Evolutionary conservation across 1,284 basidiomycete genomes (phyloP).

Genomic region (Lentinula novae-zelandiae): DNA sequence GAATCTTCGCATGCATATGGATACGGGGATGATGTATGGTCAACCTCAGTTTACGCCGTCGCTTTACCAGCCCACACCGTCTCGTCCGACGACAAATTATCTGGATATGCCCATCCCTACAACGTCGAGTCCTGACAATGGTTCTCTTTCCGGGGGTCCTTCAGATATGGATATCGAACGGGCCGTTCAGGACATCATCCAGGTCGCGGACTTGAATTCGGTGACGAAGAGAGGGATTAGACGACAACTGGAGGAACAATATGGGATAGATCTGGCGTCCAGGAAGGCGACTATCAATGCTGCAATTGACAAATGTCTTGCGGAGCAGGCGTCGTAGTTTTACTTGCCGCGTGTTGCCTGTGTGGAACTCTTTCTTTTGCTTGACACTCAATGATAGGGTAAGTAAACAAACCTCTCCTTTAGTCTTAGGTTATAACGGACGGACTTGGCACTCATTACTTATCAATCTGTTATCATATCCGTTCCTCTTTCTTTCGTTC

Average conservation of each 20-base stretch:
- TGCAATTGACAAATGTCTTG: slow-evolving; percentile 53
- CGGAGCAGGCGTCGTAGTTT: slow-evolving; percentile 11
- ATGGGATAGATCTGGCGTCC: slow-evolving; percentile 65
- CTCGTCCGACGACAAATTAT: slow-evolving; percentile 70
- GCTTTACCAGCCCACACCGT: slow-evolving; percentile 58
- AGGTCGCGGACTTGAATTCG: slow-evolving; percentile 77
- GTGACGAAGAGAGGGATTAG: slow-evolving; percentile 90
- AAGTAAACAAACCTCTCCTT: not conserved
- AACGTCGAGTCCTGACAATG: slow-evolving; percentile 51
- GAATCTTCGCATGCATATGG: slow-evolving; percentile 24
- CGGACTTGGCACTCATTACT: not conserved
- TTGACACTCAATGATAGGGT: not conserved
- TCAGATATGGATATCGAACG: slow-evolving; percentile 70
- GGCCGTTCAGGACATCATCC: slow-evolving; percentile 69
- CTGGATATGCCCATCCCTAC: slow-evolving; percentile 63
- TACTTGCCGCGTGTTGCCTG: not conserved
- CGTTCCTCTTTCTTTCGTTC: not conserved
- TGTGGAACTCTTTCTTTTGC: too few relatives aligned
- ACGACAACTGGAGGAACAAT: slow-evolving; percentile 74
- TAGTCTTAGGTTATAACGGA: not conserved
- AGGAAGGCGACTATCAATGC: slow-evolving; percentile 69
- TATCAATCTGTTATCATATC: not conserved
- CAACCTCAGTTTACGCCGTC: slow-evolving; percentile 1
- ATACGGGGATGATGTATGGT: slow-evolving; percentile 25
- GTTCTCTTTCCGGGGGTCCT: slow-evolving; percentile 39